Evolutionary conservation across 1,284 basidiomycete species (phyloP).

Genomic region (Phenoliferia sp.): DNA sequence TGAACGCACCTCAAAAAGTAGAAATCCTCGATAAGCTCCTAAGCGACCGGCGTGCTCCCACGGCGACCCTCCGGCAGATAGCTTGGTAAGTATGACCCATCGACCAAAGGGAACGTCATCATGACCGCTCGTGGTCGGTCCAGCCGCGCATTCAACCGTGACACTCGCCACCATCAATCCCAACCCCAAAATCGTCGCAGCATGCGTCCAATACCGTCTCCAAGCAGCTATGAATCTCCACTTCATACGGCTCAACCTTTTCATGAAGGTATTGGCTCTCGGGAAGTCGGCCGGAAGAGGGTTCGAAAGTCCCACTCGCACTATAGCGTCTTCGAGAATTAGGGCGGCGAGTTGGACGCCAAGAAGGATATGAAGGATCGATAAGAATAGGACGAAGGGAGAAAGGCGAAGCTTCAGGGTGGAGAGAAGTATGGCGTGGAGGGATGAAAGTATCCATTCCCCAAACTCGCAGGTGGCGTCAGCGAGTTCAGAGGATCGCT

Average conservation of each 20-base stretch:
- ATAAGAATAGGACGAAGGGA: slow-evolving; percentile 1
- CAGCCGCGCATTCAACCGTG: not conserved
- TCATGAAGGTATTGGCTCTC: not conserved
- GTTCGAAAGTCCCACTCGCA: slow-evolving; percentile 1
- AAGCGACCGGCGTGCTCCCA: not conserved
- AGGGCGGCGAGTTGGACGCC: slow-evolving; percentile 3
- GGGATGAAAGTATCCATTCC: not conserved
- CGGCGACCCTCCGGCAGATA: not conserved
- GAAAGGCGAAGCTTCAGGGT: not conserved
- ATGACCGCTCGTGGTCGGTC: not conserved
- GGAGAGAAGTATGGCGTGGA: not conserved
- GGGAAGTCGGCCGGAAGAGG: slow-evolving; percentile 5
- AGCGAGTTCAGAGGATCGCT: slow-evolving; percentile 13
- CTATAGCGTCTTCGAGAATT: slow-evolving; percentile 7
- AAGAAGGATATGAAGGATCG: not conserved
- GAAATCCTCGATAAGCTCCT: slow-evolving; percentile 1
- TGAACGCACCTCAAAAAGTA: slow-evolving; percentile 7
- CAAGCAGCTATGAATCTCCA: not conserved
- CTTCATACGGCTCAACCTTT: slow-evolving; percentile 1
- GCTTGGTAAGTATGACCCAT: not conserved
- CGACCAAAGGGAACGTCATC: slow-evolving; percentile 8
- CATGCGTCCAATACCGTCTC: not conserved
- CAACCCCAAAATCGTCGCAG: not conserved
- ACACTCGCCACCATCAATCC: not conserved
- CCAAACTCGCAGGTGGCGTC: slow-evolving; percentile 9